A percentile compares a stretch with the other conserved stretches of the same genome.
phyloP scores from a whole-genome alignment of 2,329 filamentous ascomycete species.

The Xylaria sp. region DNA sequence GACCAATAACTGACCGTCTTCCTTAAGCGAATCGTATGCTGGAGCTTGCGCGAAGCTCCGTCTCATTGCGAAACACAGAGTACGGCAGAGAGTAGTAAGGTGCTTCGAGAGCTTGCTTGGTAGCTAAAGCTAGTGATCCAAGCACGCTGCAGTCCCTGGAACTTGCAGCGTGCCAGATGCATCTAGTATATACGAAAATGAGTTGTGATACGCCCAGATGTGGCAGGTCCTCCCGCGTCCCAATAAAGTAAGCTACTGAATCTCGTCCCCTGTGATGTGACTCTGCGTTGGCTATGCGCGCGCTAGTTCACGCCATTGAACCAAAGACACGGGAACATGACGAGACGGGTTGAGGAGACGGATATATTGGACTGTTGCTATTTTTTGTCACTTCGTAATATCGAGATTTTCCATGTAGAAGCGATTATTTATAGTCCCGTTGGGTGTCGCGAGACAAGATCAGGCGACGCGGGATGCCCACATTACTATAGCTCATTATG shows the following conservation, averaged over 20 bases:
- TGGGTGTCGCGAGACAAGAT: conserved; percentile 24
- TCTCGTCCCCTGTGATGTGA: conserved; percentile 14
- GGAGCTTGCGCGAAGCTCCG: conserved; percentile 34
- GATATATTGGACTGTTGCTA: conserved; percentile 28
- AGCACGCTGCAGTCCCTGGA: conserved; percentile 15
- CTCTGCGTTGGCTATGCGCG: conserved; percentile 24
- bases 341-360: conserved; percentile 17
- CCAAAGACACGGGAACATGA: conserved; percentile 27
- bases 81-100: not conserved
- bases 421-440: conserved; percentile 34
- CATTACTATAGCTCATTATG: conserved; percentile 28
- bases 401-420: conserved; percentile 12
- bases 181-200: conserved; percentile 7
- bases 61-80: conserved; percentile 26
- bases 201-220: conserved; percentile 21
- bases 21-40: conserved; percentile 36
- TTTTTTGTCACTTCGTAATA: conserved; percentile 17
- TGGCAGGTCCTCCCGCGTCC: conserved; percentile 33
- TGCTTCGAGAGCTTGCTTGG: not conserved
- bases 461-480: conserved; percentile 28
- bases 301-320: conserved; percentile 17
- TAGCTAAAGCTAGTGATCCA: conserved; percentile 13
- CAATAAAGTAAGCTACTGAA: conserved; percentile 14
- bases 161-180: conserved; percentile 22
- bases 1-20: conserved; percentile 14